A percentile compares a stretch with the other conserved stretches of the same genome.
Evolutionary conservation across 140 eudicot species (phyloP).

Genomic region (Bidens hawaiensis): DNA sequence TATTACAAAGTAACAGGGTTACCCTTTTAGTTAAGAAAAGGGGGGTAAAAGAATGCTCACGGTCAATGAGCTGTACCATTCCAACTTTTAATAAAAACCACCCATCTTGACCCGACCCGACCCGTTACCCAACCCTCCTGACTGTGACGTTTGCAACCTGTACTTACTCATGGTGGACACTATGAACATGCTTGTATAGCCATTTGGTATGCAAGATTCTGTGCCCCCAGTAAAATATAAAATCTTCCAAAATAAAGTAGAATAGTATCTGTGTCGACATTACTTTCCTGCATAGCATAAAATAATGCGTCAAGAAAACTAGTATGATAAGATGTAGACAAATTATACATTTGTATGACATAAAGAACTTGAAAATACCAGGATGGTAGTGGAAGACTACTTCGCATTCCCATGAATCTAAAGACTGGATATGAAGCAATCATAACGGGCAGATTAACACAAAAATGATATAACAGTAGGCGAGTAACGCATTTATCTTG

Average conservation of each 20-base stretch:
- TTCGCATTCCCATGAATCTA: constrained; percentile 93
- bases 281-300: constrained; percentile 65
- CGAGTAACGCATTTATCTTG: constrained; percentile 83
- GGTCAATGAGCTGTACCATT: not conserved
- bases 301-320: not conserved
- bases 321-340: not conserved
- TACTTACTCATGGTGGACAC: constrained; percentile 94
- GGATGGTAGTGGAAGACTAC: constrained; percentile 94
- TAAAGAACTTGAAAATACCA: constrained; percentile 73
- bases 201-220: constrained; percentile 89
- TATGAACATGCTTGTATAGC: constrained; percentile 93
- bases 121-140: not conserved
- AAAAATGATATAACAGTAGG: constrained; percentile 74
- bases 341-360: no score
- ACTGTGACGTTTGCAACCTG: not conserved
- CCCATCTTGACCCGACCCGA: not conserved
- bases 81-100: not conserved
- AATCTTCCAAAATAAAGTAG: constrained; percentile 90
- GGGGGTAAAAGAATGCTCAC: not conserved
- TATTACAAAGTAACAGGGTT: no score
- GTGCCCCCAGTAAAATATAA: constrained; percentile 97
- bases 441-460: constrained; percentile 96
- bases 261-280: constrained; percentile 70
- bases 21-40: not conserved
- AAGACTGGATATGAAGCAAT: constrained; percentile 86